These are phyloP conservation scores for Paramecium caudatum DNA, from an alignment of 73 alveolate genomes.

Conservation along the genomic window DNA sequence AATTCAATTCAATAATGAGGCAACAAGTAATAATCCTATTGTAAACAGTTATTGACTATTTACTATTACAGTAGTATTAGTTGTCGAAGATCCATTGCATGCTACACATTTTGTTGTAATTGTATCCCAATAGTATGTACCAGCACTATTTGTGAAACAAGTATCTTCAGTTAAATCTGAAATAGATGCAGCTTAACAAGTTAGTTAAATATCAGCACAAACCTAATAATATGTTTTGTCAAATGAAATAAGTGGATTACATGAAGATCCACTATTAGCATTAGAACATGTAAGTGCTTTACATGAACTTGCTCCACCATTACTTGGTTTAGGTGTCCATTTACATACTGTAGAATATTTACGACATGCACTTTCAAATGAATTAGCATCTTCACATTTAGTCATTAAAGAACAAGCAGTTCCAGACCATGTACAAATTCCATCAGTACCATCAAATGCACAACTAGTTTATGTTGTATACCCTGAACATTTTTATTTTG, in stretches of 20 bases:
- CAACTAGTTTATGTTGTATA: conserved; percentile 41
- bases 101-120: background rate
- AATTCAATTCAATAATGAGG: too few relatives aligned
- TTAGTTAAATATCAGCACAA: conserved; percentile 12
- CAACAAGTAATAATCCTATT: too few relatives aligned
- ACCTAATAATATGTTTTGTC: background rate
- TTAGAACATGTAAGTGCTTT: conserved; percentile 30
- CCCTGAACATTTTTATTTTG: background rate
- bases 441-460: conserved; percentile 55
- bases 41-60: too few relatives aligned
- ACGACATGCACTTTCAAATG: conserved; percentile 18
- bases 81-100: background rate
- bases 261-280: background rate
- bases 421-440: conserved; percentile 31
- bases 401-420: conserved; percentile 42
- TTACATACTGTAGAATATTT: conserved; percentile 15
- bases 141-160: conserved; percentile 35
- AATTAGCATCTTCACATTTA: conserved; percentile 39
- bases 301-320: conserved; percentile 58
- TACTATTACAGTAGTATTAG: background rate
- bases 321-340: conserved; percentile 66
- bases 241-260: conserved; percentile 19
- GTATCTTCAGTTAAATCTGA: conserved; percentile 44
- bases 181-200: background rate
- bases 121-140: conserved; percentile 45